These are phyloP conservation scores for Oryza officinalis DNA, from an alignment of 176 grass and related monocot species.

Conservation along the genomic window DNA sequence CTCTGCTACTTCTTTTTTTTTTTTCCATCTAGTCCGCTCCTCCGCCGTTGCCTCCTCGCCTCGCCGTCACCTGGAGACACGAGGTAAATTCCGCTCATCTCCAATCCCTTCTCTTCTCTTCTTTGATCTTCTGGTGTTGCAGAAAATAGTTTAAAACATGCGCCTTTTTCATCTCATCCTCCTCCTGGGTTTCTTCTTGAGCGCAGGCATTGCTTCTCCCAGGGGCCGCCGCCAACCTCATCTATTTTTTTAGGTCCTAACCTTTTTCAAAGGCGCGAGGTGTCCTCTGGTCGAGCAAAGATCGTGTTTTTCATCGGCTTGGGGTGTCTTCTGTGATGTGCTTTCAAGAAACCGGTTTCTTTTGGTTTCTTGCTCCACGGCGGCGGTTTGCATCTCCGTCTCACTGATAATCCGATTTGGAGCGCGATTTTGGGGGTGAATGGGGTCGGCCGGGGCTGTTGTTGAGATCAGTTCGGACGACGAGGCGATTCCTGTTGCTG, in stretches of 20 bases:
- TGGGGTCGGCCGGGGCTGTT: conserved; percentile 46
- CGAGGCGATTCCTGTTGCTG: not conserved
- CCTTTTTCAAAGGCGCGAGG: not conserved
- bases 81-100: not conserved
- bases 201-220: conserved; percentile 8
- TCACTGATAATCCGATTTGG: not conserved
- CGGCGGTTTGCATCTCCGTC: not conserved
- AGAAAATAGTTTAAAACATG: not conserved
- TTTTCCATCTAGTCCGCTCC: not conserved
- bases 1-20: not conserved
- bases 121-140: not conserved
- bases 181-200: not conserved
- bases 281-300: not conserved
- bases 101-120: not conserved
- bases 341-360: not conserved
- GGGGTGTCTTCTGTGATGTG: not conserved
- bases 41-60: not conserved
- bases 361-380: no score
- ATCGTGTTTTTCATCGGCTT: not conserved
- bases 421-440: conserved; percentile 1
- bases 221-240: not conserved
- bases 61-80: not conserved
- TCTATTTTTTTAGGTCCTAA: not conserved
- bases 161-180: not conserved
- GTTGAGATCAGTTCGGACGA: conserved; percentile 80